Evolutionary conservation across 139 green algal species (phyloP).

Genomic region (Asterochloris erici): DNA sequence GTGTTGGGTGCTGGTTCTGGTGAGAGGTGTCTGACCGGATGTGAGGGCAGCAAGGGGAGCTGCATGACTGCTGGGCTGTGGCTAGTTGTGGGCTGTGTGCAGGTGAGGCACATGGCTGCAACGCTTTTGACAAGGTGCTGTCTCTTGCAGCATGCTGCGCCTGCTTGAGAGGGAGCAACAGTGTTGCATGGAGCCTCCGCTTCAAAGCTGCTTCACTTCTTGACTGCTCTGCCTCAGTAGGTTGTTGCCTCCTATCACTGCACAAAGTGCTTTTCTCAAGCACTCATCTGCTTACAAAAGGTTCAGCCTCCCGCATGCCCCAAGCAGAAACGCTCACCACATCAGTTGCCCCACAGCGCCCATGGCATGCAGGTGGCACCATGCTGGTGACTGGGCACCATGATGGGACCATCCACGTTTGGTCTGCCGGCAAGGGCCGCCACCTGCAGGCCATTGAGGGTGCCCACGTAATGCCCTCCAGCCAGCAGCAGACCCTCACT

Average conservation of each 20-base stretch:
- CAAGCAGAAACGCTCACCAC: not conserved
- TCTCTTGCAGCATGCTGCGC: too few relatives aligned
- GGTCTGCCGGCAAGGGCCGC: slow-evolving; percentile 10
- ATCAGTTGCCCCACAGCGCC: not conserved
- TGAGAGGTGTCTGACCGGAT: too few relatives aligned
- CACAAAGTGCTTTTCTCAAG: not conserved
- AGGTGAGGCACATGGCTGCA: too few relatives aligned
- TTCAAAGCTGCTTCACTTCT: not conserved
- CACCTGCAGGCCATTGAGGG: slow-evolving; percentile 14
- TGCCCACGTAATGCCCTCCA: not conserved
- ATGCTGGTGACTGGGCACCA: slow-evolving; percentile 42
- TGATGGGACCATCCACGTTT: slow-evolving; percentile 41
- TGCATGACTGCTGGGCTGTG: too few relatives aligned
- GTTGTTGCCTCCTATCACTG: not conserved
- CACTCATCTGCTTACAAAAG: slow-evolving; percentile 6
- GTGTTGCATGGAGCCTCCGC: too few relatives aligned
- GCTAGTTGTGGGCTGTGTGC: too few relatives aligned
- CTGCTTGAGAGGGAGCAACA: too few relatives aligned
- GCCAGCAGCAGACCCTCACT: not conserved
- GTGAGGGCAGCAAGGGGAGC: too few relatives aligned
- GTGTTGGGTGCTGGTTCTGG: too few relatives aligned
- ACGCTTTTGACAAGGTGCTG: too few relatives aligned
- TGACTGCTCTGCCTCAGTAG: not conserved
- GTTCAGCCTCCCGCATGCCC: not conserved
- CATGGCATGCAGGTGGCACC: slow-evolving; percentile 12